Base-by-base conservation (phyloP, 1,284 basidiomycete species). In the Sanghuangporus weigelae region DNA sequence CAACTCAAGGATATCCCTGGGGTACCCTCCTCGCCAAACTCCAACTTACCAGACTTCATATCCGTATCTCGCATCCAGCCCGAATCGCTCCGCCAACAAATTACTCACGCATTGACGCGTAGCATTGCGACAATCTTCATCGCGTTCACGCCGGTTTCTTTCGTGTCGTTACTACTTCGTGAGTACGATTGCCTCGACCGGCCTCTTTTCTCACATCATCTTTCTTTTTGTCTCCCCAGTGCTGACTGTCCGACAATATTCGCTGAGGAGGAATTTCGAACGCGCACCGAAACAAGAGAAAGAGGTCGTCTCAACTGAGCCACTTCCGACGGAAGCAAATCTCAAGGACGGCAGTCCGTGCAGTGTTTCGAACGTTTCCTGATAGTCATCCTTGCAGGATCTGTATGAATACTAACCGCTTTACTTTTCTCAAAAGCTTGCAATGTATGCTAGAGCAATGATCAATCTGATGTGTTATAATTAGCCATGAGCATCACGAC, bases 21-120 rank as follows among this genome's bases (percentile, higher is more conserved):
- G 35, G 60, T 60, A 59, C 14, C 50, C 19, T 31, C 55, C 6
- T 14, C 26, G 23, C 7, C 16, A 8, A 14, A 23, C 14, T 39
- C 60, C 16, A 57, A 59, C n/a, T 66, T 63, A 26, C 66, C 63
- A 23, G 58, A 68, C 51, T 57, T 68, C 16, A 63, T 62, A 8
- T 63, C 61, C 14, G 59, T 70, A 5, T 62, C 63, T 19, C 50
- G 61, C 16, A 70, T 71, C 23, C 42, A 69, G 57, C 64, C 61
- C 48, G 61, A 26, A 7, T 19, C 56, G 16, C 26, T 66, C 7
- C 60, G 64, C 14, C 39, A 66, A 49, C 50, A 63, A 48, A 61
- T 66, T 21, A 55, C 54, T 16, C 64, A 66, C 48, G 64, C 64
- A 7, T 66, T 59, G 31, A 66, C 64, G 12, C 55, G 57, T 1